phyloP scores from a whole-genome alignment of 768 basidiomycete genomes.

The Candolleomyces eurysporus region DNA sequence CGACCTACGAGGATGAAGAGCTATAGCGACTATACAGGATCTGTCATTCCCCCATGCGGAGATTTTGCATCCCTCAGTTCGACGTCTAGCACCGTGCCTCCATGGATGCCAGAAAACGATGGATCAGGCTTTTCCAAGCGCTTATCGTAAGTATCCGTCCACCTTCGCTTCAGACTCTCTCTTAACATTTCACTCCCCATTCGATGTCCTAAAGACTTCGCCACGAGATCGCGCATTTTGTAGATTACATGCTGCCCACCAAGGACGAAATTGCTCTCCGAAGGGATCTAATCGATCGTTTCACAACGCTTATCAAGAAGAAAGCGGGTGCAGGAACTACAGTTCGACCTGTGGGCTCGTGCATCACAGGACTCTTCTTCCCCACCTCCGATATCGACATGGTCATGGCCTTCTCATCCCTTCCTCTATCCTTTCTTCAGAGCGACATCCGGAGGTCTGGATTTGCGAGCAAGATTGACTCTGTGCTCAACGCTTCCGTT shows the following conservation, averaged over 20 bases:
- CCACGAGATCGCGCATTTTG: constrained; percentile 18
- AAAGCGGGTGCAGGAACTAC: constrained; percentile 8
- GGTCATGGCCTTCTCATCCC: constrained; percentile 14
- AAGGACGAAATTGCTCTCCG: constrained; percentile 15
- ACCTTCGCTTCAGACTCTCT: too few relatives aligned
- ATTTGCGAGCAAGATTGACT: constrained; percentile 16
- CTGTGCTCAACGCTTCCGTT: constrained; percentile 10
- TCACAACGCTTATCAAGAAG: constrained; percentile 16
- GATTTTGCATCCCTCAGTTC: constrained; percentile 10
- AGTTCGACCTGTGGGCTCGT: constrained; percentile 21
- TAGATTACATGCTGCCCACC: constrained; percentile 21
- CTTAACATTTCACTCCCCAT: neutral
- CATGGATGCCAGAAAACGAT: constrained; percentile 12
- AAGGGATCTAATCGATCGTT: constrained; percentile 18
- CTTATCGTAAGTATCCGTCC: neutral
- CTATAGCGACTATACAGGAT: constrained; percentile 16
- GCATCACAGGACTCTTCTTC: constrained; percentile 21
- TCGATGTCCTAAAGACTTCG: constrained; percentile 11
- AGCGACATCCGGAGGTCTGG: constrained; percentile 8
- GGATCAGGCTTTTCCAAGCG: neutral
- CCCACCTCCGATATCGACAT: constrained; percentile 29
- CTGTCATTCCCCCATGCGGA: constrained; percentile 19
- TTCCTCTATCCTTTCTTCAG: neutral
- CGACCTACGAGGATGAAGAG: constrained; percentile 18
- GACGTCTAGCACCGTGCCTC: neutral